phyloP scores from a whole-genome alignment of 192 early-diverging fungal genomes.

The Spizellomyces punctatus region DNA sequence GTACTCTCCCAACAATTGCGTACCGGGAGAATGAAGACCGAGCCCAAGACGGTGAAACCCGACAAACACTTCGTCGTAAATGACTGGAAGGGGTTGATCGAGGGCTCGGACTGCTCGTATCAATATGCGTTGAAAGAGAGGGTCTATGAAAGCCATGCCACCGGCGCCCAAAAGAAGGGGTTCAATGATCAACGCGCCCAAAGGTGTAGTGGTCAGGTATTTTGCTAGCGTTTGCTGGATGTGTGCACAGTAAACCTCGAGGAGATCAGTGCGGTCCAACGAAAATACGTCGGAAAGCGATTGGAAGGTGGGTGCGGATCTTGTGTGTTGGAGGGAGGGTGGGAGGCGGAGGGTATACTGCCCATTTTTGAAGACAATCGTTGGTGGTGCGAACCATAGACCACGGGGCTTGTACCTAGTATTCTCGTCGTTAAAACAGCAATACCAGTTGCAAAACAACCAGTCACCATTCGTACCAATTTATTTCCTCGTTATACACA shows the following conservation, averaged over 20 bases:
- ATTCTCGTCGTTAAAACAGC: background rate
- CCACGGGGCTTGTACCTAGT: constrained; percentile 46
- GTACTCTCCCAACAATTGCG: constrained; percentile 59
- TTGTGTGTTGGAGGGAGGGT: background rate
- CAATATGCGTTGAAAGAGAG: constrained; percentile 72
- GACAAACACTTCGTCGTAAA: constrained; percentile 84
- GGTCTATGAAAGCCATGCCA: constrained; percentile 83
- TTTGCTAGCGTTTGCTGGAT: constrained; percentile 16
- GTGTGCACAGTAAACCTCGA: constrained; percentile 15
- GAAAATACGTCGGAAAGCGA: constrained; percentile 20
- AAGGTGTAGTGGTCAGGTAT: background rate
- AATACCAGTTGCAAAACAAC: background rate
- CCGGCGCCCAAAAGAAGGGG: constrained; percentile 82
- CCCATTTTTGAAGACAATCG: constrained; percentile 33
- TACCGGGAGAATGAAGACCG: constrained; percentile 45
- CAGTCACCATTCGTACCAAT: constrained; percentile 57
- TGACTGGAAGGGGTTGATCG: constrained; percentile 54
- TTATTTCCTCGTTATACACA: constrained; percentile 67
- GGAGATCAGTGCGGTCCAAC: constrained; percentile 11
- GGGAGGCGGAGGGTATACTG: constrained; percentile 31
- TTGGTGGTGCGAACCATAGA: constrained; percentile 72
- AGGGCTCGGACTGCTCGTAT: constrained; percentile 38
- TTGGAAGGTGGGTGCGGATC: background rate
- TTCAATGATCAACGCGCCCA: constrained; percentile 70
- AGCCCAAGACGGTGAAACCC: constrained; percentile 70